A percentile compares a stretch with the other conserved stretches of the same genome.
Conservation (phyloP, 257 asterid species). For the Solanum chaucha region DNA sequence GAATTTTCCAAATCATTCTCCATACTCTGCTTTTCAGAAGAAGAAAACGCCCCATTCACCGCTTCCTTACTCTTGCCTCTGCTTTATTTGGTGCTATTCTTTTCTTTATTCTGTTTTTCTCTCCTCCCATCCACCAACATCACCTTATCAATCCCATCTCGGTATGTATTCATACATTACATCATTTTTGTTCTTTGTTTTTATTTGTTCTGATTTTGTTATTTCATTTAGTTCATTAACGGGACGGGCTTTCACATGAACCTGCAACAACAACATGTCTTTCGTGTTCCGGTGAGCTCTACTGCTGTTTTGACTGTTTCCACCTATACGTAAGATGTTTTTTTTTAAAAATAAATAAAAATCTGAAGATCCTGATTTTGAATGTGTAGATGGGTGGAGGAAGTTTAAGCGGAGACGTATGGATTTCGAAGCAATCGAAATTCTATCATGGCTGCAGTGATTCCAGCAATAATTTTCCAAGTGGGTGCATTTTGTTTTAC, state of each 20-base stretch:
- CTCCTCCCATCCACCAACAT: slow-evolving; percentile 24
- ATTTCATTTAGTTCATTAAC: slow-evolving; percentile 15
- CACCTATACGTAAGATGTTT: not conserved
- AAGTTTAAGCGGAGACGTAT: slow-evolving; percentile 25
- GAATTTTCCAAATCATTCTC: slow-evolving; percentile 17
- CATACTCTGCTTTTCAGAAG: slow-evolving; percentile 33
- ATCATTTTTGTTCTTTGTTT: not conserved
- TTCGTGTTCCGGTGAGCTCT: slow-evolving; percentile 50
- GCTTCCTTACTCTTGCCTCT: slow-evolving; percentile 28
- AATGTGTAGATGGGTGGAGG: slow-evolving; percentile 42
- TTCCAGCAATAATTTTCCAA: slow-evolving; percentile 26
- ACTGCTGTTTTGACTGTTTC: not conserved
- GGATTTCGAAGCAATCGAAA: slow-evolving; percentile 41
- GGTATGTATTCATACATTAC: not conserved
- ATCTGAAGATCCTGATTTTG: not conserved
- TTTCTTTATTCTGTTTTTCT: slow-evolving; percentile 25
- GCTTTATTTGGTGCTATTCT: slow-evolving; percentile 33
- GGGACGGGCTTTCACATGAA: slow-evolving; percentile 14
- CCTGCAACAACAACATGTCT: slow-evolving; percentile 19
- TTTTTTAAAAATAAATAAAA: too few species aligned
- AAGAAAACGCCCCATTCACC: slow-evolving; percentile 36
- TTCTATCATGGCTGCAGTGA: slow-evolving; percentile 53
- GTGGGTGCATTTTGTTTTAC: slow-evolving; percentile 15
- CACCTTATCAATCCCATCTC: slow-evolving; percentile 10
- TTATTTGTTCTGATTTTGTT: not conserved